These are phyloP conservation scores for Coelastrella sp. DNA, from an alignment of 139 green algal genomes.

Conservation along the genomic window DNA sequence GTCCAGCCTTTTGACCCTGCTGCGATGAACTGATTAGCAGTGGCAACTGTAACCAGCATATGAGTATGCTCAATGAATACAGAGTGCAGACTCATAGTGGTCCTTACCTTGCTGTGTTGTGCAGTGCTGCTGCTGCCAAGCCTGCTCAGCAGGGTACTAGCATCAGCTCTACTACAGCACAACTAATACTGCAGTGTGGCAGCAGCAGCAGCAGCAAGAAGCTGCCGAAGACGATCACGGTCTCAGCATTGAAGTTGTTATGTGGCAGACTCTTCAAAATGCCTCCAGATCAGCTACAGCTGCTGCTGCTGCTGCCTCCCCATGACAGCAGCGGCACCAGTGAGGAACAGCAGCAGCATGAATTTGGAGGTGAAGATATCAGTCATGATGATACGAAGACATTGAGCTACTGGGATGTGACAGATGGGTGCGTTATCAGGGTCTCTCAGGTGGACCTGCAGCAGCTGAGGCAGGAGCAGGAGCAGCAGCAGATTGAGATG, in stretches of 20 bases:
- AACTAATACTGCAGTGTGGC: conserved; percentile 24
- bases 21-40: too few relatives aligned
- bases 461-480: background rate
- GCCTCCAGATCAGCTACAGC: conserved; percentile 41
- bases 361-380: conserved; percentile 54
- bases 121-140: conserved; percentile 5
- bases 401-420: conserved; percentile 5
- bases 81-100: too few relatives aligned
- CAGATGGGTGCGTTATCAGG: conserved; percentile 51
- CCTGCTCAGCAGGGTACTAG: conserved; percentile 32
- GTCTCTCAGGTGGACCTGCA: conserved; percentile 46
- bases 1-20: too few relatives aligned
- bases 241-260: conserved; percentile 58
- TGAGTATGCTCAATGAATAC: too few relatives aligned
- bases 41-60: too few relatives aligned
- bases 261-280: conserved; percentile 70
- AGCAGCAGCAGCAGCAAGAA: conserved; percentile 53
- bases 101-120: background rate
- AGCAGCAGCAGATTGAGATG: background rate
- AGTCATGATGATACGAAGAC: conserved; percentile 36
- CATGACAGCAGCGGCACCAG: background rate
- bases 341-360: background rate
- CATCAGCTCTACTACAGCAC: conserved; percentile 34
- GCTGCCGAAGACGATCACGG: conserved; percentile 58
- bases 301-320: conserved; percentile 54